Evolutionary conservation across 2,329 filamentous ascomycete species (phyloP).

Genomic region (Emydomyces testavorans): DNA sequence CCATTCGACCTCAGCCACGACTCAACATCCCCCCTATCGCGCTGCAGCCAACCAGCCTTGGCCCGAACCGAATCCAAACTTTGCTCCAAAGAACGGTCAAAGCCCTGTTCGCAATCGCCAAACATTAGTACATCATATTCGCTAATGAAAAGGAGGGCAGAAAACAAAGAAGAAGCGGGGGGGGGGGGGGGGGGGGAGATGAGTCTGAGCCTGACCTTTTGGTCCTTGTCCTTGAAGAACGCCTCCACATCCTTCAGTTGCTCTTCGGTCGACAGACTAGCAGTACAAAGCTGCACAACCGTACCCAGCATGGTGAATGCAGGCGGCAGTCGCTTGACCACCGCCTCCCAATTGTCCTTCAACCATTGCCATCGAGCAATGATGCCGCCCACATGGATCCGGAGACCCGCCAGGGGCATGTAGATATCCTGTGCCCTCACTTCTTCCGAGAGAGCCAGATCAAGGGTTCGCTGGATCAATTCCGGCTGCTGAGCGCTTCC

Average conservation of each 20-base stretch:
- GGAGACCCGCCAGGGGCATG: slow-evolving; percentile 68
- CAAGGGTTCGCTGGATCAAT: slow-evolving; percentile 70
- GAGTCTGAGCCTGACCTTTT: slow-evolving; percentile 57
- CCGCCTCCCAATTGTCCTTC: slow-evolving; percentile 74
- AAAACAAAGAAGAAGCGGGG: slow-evolving; percentile 1
- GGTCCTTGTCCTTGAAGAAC: slow-evolving; percentile 75
- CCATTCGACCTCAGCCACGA: slow-evolving; percentile 57
- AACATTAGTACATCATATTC: slow-evolving; percentile 3
- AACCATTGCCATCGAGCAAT: slow-evolving; percentile 73
- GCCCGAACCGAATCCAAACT: slow-evolving; percentile 72
- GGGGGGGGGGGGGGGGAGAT: too few relatives aligned
- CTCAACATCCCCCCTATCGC: slow-evolving; percentile 67
- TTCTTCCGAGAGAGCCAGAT: slow-evolving; percentile 61
- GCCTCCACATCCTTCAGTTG: slow-evolving; percentile 64
- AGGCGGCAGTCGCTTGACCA: slow-evolving; percentile 74
- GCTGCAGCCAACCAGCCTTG: slow-evolving; percentile 69
- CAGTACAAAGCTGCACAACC: slow-evolving; percentile 71
- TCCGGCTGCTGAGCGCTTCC: slow-evolving; percentile 66
- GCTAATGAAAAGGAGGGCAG: too few relatives aligned
- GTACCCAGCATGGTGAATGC: slow-evolving; percentile 73
- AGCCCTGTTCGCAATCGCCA: slow-evolving; percentile 42
- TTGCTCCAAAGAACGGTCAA: slow-evolving; percentile 80
- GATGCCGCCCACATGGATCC: slow-evolving; percentile 65
- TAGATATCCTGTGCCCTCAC: slow-evolving; percentile 94
- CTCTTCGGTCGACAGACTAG: slow-evolving; percentile 63